These are phyloP conservation scores for Exophiala bonariae DNA, from an alignment of 2,329 filamentous ascomycete species.

Conservation along the genomic window DNA sequence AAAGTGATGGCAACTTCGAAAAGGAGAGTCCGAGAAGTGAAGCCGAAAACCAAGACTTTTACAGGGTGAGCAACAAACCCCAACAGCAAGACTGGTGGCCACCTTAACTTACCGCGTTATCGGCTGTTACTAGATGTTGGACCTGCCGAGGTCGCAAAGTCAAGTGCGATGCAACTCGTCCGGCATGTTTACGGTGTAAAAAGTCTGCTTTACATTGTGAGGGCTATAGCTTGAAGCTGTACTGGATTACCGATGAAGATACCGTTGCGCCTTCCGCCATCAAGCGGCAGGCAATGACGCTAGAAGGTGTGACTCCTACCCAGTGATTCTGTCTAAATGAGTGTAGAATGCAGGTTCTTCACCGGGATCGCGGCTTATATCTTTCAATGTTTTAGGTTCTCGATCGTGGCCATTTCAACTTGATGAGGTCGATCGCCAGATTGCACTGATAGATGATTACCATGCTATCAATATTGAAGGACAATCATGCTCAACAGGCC, in stretches of 20 bases:
- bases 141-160: constrained; percentile 17
- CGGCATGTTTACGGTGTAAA: constrained; percentile 9
- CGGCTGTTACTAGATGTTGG: constrained; percentile 16
- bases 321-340: too few relatives aligned
- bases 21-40: constrained; percentile 9
- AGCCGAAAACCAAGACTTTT: constrained; percentile 17
- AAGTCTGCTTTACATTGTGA: constrained; percentile 13
- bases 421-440: constrained; percentile 15
- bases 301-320: constrained; percentile 9
- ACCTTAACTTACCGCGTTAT: too few relatives aligned
- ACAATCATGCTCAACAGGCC: constrained; percentile 2
- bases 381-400: constrained; percentile 2
- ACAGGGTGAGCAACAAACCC: constrained; percentile 16
- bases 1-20: constrained; percentile 4
- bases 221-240: constrained; percentile 17
- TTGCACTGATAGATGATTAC: constrained; percentile 13
- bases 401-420: constrained; percentile 12
- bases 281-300: constrained; percentile 18
- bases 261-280: constrained; percentile 18
- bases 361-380: background rate
- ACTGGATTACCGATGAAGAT: constrained; percentile 19
- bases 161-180: constrained; percentile 16
- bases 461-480: background rate
- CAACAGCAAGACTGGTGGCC: too few relatives aligned
- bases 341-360: too few relatives aligned